These are phyloP conservation scores for Wickerhamomyces silvicola DNA, from an alignment of 805 yeast genomes.

Conservation along the genomic window DNA sequence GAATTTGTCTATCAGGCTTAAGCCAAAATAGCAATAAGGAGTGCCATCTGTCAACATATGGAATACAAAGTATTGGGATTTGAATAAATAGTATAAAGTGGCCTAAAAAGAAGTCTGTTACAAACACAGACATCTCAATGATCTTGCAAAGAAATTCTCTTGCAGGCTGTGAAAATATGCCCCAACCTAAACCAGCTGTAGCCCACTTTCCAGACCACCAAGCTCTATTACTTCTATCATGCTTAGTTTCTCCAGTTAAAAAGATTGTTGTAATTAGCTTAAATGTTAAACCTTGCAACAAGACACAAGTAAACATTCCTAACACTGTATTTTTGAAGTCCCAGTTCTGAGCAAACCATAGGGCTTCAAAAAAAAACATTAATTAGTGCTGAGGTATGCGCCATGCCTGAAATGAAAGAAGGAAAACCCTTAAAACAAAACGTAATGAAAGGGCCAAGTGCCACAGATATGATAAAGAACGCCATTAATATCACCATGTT, in stretches of 20 bases:
- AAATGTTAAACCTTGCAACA: slow-evolving; percentile 47
- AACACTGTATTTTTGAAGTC: slow-evolving; percentile 44
- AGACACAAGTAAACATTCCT: slow-evolving; percentile 42
- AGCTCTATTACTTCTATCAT: slow-evolving; percentile 48
- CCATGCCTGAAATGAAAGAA: slow-evolving; percentile 40
- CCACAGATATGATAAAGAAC: slow-evolving; percentile 35
- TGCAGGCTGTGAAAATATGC: slow-evolving; percentile 46
- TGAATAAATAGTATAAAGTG: slow-evolving; percentile 47
- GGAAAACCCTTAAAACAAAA: slow-evolving; percentile 37
- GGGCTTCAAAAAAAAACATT: slow-evolving; percentile 45
- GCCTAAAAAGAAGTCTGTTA: slow-evolving; percentile 46
- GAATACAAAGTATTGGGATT: slow-evolving; percentile 47
- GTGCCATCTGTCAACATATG: slow-evolving; percentile 53
- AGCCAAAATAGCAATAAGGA: slow-evolving; percentile 56
- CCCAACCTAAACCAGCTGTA: slow-evolving; percentile 48
- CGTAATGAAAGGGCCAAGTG: slow-evolving; percentile 42
- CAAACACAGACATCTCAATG: slow-evolving; percentile 50
- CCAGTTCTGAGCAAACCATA: slow-evolving; percentile 55
- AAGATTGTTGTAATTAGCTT: slow-evolving; percentile 37
- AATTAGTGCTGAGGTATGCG: slow-evolving; percentile 41
- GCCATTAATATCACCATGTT: slow-evolving; percentile 34
- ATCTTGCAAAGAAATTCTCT: slow-evolving; percentile 53
- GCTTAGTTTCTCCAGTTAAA: slow-evolving; percentile 49
- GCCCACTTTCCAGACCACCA: slow-evolving; percentile 74
- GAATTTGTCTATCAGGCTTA: slow-evolving; percentile 41